Base-by-base conservation (phyloP, 371 early-diverging fungal genomes). In the Amoeboradix gromovi region DNA sequence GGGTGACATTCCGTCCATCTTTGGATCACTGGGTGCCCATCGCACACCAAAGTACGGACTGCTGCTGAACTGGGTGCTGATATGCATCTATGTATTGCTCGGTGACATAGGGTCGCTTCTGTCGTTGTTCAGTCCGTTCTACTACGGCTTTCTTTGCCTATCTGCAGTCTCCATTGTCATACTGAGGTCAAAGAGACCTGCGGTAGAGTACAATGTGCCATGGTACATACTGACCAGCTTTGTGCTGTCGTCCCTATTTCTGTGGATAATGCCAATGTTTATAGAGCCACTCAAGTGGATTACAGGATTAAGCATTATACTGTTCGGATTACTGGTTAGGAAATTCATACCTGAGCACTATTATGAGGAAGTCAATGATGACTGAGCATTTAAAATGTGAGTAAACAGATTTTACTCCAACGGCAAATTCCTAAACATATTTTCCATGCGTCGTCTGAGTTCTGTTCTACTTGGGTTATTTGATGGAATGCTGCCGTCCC, bases 1-100 rank as follows among this genome's bases (percentile, higher is more conserved):
- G 67, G 83, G 83, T 0, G 83, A 87, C 72, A 72, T 85, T 29
- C 89, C 89, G 17, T 73, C 78, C 31, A 74, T 84, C 68, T 83
- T 89, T 76, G 85, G 83, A 17, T 81, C 80, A 66, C 78, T 85
- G 1, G 80, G 77, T 69, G 72, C 80, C 30, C 73, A 75, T 66
- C 74, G 82, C 12, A 48, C 48, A 5, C 48, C 48, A 48, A 48
- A 22, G 5, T 48, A 12, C 22, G 48, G 12, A 5, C 48, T 48
- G 22, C 22, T 48, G 22, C 22, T 48, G 12, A 48, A 48, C 22
- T 48, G 48, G 48, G 22, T 48, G 5, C 48, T 48, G 5, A 12
- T 5, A 12, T 48, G 48, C 48, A 48, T 48, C 22, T 48, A 48
- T 48, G 22, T 48, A 12, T 5, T 22, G 5, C 12, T 48, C 12